Evolutionary conservation across 2,329 filamentous ascomycete genomes (phyloP).

Genomic region (Chaetomium olivaceum): DNA sequence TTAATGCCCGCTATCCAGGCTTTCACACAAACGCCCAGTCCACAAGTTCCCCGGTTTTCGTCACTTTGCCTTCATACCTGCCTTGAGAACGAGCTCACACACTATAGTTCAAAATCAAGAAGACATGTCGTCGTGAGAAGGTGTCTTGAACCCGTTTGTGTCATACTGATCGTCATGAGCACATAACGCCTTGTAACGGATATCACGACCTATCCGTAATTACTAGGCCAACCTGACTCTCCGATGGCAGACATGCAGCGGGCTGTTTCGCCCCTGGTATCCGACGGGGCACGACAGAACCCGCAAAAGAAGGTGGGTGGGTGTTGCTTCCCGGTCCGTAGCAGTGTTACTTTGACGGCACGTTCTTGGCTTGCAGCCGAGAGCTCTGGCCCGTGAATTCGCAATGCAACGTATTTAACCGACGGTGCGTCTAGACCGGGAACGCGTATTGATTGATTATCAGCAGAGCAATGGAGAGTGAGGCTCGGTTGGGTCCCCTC

Average conservation of each 20-base stretch:
- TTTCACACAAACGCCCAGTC: too few species aligned
- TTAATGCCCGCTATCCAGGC: too few species aligned
- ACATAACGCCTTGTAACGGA: background rate
- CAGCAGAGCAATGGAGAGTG: background rate
- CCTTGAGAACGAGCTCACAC: too few species aligned
- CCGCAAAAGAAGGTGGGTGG: background rate
- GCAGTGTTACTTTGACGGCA: background rate
- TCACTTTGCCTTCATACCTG: too few species aligned
- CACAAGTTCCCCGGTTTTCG: too few species aligned
- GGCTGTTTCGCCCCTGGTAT: too few species aligned
- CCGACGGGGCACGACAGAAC: background rate
- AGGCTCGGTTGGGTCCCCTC: background rate
- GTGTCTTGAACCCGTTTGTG: too few species aligned
- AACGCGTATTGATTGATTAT: background rate
- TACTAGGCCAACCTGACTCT: background rate
- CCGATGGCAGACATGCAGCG: background rate
- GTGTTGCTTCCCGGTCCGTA: background rate
- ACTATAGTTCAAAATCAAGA: too few species aligned
- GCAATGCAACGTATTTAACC: conserved; percentile 12
- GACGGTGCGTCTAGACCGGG: background rate
- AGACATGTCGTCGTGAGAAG: too few species aligned
- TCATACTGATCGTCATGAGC: too few species aligned
- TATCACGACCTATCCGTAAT: background rate
- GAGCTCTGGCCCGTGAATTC: background rate
- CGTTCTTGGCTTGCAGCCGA: background rate